Percentiles rank a stretch among this genome's conserved stretches.
Evolutionary conservation across 495 filamentous ascomycete genomes (phyloP).

Genomic region (Astrocystis sublimbata): DNA sequence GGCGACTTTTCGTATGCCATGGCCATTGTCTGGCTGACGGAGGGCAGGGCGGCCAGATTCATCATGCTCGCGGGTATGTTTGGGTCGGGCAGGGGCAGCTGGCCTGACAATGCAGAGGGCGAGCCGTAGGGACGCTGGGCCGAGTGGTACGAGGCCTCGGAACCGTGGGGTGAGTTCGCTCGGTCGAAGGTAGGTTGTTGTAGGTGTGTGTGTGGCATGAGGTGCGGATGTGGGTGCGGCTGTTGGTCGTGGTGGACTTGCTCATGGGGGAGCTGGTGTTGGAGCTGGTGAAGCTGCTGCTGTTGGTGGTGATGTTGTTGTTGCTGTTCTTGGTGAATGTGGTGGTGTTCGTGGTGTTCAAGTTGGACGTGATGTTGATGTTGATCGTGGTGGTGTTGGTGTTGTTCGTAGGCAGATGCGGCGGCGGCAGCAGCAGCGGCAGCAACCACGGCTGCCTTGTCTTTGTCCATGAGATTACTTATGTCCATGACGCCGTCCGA

Average conservation of each 20-base stretch:
- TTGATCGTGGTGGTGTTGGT: constrained; percentile 42
- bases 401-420: constrained; percentile 53
- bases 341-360: not conserved
- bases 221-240: constrained; percentile 45
- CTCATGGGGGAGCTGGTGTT: not conserved
- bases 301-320: constrained; percentile 38
- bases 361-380: constrained; percentile 35
- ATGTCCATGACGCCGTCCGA: constrained; percentile 60
- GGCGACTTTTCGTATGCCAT: constrained; percentile 37
- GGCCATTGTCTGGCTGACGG: constrained; percentile 35
- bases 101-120: constrained; percentile 47
- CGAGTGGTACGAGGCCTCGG: constrained; percentile 65
- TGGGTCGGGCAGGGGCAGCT: constrained; percentile 48
- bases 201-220: constrained; percentile 55
- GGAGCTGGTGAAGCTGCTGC: not conserved
- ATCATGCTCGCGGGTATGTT: constrained; percentile 52
- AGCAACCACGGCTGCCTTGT: constrained; percentile 57
- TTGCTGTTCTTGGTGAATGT: constrained; percentile 27
- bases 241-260: not conserved
- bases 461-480: constrained; percentile 67
- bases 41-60: constrained; percentile 33
- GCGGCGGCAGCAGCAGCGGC: constrained; percentile 48
- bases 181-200: constrained; percentile 66
- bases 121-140: constrained; percentile 36
- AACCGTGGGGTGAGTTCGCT: constrained; percentile 67